A percentile compares a stretch with the other conserved stretches of the same genome.
phyloP scores from a whole-genome alignment of 345 rosid genomes.

The Ricinus communis region DNA sequence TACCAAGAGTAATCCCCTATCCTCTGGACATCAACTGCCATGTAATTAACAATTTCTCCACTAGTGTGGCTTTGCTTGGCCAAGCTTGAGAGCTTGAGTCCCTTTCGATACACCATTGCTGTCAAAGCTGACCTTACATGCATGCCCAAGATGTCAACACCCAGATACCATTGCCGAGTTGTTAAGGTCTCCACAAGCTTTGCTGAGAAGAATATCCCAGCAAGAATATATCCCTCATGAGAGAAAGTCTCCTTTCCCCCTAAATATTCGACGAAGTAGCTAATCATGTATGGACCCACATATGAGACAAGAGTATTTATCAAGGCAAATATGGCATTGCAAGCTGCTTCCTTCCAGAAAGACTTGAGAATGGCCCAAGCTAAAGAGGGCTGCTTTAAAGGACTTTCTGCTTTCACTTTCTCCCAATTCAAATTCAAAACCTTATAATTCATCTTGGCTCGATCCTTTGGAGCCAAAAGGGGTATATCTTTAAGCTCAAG shows the following conservation, averaged over 20 bases:
- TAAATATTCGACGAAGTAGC: constrained; percentile 93
- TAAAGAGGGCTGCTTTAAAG: constrained; percentile 79
- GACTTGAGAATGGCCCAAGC: constrained; percentile 86
- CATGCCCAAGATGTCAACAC: constrained; percentile 99
- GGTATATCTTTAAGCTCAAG: constrained; percentile 98
- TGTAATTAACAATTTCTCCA: constrained; percentile 93
- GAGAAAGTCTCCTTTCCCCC: constrained; percentile 84
- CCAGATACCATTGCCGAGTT: constrained; percentile 98
- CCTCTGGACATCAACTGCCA: constrained; percentile 99
- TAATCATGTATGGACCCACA: constrained; percentile 93
- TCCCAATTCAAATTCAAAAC: constrained; percentile 86
- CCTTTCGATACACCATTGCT: constrained; percentile 92
- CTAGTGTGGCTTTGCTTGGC: constrained; percentile 95
- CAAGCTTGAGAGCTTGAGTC: constrained; percentile 83
- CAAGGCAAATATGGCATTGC: constrained; percentile 90
- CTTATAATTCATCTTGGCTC: constrained; percentile 88
- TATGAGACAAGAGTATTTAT: constrained; percentile 89
- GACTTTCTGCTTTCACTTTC: constrained; percentile 67
- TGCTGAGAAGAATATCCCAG: constrained; percentile 86
- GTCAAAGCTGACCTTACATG: constrained; percentile 98
- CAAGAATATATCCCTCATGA: constrained; percentile 94
- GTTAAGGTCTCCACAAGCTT: constrained; percentile 94
- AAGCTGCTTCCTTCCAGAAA: constrained; percentile 95
- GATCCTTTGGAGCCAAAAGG: constrained; percentile 80
- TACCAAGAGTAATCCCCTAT: constrained; percentile 98